Evolutionary conservation across 1,284 basidiomycete genomes (phyloP), one percentile per base, ranked within the genome.

Genomic region (Ganoderma meredithae): DNA sequence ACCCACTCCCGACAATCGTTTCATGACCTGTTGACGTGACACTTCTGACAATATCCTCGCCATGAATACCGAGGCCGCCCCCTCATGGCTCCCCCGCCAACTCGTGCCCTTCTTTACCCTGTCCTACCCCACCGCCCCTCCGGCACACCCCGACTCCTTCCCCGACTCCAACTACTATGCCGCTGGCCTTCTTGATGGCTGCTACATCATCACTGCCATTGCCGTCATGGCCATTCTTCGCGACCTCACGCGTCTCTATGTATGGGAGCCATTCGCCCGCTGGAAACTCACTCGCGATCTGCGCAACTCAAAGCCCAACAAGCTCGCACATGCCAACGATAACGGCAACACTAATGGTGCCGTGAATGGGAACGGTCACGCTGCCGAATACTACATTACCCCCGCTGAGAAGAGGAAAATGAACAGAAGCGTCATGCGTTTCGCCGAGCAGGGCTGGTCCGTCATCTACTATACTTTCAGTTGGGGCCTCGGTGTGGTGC

Each of bases 381-480:
- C 71, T 40, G 59, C 63, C 15, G 59, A 55, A 65, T 72, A 74
- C 65, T 71, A 78, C 3, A n/a, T 63, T 60, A 72, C 76, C 47
- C 69, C 69, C 63, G 53, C 62, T 69, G 86, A 92, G 74, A 80
- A 84, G 12, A 85, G 83, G 56, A 84, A 82, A 71, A 81, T 94
- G 70, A 87, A 91, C 65, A 87, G 93, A 77, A 91, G 88, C 71
- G 89, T 95, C 55, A 79, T 93, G 60, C 86, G 97, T 69, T 99
- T 99, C 77, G 95, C 95, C 4, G 97, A 99, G 81, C 97, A 99
- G 81, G 93, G 95, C 63, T 99, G 96, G 95, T 89, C 90, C 55
- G 85, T 92, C 62, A 80, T 94, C 58, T 98, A 97, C 81, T 97
- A 95, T 78, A 82, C 87, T 44, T 73, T 88, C 8, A 92, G 91